Percentiles rank a stretch among this genome's conserved stretches.
Conservation (phyloP, 768 basidiomycete genomes). For the Boletus rubropictus region DNA sequence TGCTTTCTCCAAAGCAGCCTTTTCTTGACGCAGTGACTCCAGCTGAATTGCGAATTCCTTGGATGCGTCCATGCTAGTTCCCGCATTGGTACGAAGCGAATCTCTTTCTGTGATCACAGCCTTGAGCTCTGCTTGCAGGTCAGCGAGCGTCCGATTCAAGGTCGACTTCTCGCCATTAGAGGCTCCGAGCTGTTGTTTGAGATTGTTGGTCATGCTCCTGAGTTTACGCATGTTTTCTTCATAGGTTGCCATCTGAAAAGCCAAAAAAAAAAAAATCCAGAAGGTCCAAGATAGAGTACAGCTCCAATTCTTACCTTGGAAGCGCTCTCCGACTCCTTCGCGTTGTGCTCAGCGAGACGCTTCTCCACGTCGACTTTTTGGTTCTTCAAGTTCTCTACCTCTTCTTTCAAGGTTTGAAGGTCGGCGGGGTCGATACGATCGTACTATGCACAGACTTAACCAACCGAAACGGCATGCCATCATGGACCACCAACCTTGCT, state of each 20-base stretch:
- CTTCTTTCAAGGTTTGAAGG: constrained; percentile 70
- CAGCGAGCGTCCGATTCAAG: constrained; percentile 24
- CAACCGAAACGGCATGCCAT: neutral
- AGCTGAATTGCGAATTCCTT: constrained; percentile 33
- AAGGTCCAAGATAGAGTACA: neutral
- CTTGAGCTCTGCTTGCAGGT: constrained; percentile 27
- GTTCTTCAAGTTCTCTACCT: constrained; percentile 50
- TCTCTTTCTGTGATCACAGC: constrained; percentile 27
- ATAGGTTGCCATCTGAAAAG: constrained; percentile 35
- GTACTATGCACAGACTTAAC: constrained; percentile 43
- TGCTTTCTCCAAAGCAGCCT: constrained; percentile 34
- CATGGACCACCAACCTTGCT: constrained; percentile 53
- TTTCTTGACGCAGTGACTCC: constrained; percentile 34
- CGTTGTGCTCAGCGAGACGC: constrained; percentile 26
- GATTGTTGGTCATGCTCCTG: constrained; percentile 22
- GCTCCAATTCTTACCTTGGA: constrained; percentile 26
- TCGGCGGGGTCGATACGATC: constrained; percentile 87
- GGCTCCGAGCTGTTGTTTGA: constrained; percentile 22
- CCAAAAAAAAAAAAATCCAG: neutral
- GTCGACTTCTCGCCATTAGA: constrained; percentile 27
- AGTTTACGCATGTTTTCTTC: constrained; percentile 40
- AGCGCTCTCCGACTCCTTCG: constrained; percentile 26
- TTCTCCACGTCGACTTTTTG: constrained; percentile 36
- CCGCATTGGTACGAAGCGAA: constrained; percentile 16
- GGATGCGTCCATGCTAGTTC: constrained; percentile 15